Conservation (phyloP, 192 early-diverging fungal genomes). For the Dissophora ornata region DNA sequence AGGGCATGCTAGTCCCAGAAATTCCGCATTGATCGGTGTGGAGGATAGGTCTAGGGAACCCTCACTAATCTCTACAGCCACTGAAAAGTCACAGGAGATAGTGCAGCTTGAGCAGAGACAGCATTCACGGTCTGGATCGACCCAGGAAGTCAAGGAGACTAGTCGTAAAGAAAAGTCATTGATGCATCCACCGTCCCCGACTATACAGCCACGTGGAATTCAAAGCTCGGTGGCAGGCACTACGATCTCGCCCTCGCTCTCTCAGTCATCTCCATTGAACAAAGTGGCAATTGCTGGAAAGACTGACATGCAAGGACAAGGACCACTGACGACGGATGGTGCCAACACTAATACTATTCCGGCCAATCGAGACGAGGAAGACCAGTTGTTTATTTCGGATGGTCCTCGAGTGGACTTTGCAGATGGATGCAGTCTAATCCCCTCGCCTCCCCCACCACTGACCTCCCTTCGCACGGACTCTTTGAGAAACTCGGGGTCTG, state of each 20-base stretch:
- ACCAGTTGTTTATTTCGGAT: slow-evolving; percentile 1
- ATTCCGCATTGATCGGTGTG: background rate
- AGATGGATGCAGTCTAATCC: slow-evolving; percentile 48
- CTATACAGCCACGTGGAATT: slow-evolving; percentile 10
- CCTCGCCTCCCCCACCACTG: slow-evolving; percentile 43
- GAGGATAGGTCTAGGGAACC: background rate
- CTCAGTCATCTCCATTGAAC: slow-evolving; percentile 17
- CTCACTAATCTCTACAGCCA: too few relatives aligned
- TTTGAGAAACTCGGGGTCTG: background rate
- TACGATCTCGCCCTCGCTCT: slow-evolving; percentile 17
- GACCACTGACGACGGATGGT: background rate
- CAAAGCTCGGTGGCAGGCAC: too few relatives aligned
- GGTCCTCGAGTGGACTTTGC: slow-evolving; percentile 36
- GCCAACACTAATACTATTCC: background rate
- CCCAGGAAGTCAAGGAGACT: background rate
- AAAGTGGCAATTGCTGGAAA: background rate
- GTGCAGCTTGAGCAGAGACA: background rate
- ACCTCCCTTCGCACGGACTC: background rate
- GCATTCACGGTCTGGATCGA: slow-evolving; percentile 20
- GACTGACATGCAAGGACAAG: background rate
- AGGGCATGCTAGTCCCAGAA: background rate
- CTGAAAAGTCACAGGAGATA: too few relatives aligned
- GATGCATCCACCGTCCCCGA: slow-evolving; percentile 2
- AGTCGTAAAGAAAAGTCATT: background rate
- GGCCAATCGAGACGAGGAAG: background rate